Conservation (phyloP, 225 moss, liverwort and hornwort genomes). For the Asterella californica region DNA sequence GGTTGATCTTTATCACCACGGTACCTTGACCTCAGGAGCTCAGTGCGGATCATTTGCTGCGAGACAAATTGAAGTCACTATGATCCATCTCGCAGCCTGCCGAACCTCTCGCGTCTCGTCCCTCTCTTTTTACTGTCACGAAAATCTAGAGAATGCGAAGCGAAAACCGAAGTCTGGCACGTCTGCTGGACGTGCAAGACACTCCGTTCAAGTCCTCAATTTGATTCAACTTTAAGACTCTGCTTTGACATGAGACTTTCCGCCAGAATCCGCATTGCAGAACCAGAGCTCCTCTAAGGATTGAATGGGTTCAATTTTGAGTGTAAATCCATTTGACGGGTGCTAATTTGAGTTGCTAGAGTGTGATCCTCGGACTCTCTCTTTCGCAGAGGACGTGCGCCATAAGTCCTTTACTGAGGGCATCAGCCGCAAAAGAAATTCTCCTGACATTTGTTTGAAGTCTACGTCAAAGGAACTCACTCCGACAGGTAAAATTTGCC, state of each 20-base stretch:
- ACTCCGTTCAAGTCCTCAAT: neutral
- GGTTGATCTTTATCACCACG: neutral
- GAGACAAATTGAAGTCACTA: neutral
- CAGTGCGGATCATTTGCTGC: neutral
- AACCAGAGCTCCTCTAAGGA: neutral
- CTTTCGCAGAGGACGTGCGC: slow-evolving; percentile 9
- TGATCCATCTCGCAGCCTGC: neutral
- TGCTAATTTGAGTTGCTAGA: neutral
- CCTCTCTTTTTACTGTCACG: neutral
- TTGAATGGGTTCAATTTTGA: neutral
- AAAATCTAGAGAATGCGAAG: neutral
- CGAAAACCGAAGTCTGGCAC: neutral
- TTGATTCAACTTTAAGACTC: neutral
- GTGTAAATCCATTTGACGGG: neutral
- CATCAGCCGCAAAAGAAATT: slow-evolving; percentile 26
- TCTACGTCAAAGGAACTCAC: neutral
- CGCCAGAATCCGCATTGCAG: neutral
- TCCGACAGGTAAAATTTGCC: slow-evolving; percentile 5
- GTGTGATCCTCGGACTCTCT: neutral
- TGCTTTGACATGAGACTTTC: neutral
- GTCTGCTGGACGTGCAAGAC: neutral
- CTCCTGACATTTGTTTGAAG: neutral
- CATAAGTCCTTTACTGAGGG: neutral
- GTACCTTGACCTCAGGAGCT: neutral
- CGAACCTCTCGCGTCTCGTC: neutral